Base-by-base conservation (phyloP, 768 basidiomycete genomes). In the Tylopilus rubrobrunneus region DNA sequence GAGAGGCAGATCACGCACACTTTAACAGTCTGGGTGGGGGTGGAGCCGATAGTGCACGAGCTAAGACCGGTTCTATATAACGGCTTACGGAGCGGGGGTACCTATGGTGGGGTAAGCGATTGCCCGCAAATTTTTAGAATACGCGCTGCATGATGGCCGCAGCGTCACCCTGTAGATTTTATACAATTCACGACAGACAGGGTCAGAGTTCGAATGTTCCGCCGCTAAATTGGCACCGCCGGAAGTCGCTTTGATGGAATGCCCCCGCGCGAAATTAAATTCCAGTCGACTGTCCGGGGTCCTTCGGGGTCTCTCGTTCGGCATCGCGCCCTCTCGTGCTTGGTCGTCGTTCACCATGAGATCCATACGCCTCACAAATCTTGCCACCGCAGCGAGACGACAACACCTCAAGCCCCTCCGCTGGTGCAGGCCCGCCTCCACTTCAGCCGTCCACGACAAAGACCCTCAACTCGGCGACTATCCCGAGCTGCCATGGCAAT, bases 401-500 rank as follows among this genome's bases (percentile, higher is more conserved):
- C 43, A 36, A 2, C 25, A 43, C 10, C 43, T 43, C 54, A 37
- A 40, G 17, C 7, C 33, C 5, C 11, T 42, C 15, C 53, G 17
- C 11, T 57, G 9, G 54, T 27, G 7, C 14, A 61, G 62, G 43
- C 25, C 57, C 5, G 59, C 60, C 14, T 62, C 64, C 34, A 59
- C 56, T 15, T 49, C 62, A 0, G 50, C 64, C 28, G 33, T 55
- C 7, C 64, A 46, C 56, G 73, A 82, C 57, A 69, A 69, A 39
- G 86, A 90, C 66, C 85, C 87, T 2, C 86, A 90, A 57, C 71
- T 89, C 19, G 76, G 76, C 51, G 87, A 81, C 60, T 91, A 93
- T 60, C 89, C 89, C 9, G 76, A 84, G 55, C 76, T 89, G 7
- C 87, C 88, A 36, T 76, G 74, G 67, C 73, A 83, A 41, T 87